Conservation (phyloP, 2,329 filamentous ascomycete genomes). For the Aspergillus tamarii region DNA sequence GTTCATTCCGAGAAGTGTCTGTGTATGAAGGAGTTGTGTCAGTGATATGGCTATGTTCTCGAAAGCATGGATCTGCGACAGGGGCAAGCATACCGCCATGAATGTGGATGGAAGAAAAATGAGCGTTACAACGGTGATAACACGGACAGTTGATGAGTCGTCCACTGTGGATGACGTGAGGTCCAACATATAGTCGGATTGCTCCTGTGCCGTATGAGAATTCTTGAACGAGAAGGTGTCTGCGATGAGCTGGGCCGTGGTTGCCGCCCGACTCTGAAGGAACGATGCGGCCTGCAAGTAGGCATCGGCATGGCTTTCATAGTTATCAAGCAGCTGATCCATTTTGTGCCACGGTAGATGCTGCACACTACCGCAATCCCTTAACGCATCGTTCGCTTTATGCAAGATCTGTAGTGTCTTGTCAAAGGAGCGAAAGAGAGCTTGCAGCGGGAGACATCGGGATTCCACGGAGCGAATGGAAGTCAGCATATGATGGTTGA, state of each 20-base stretch:
- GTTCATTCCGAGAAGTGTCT: slow-evolving; percentile 49
- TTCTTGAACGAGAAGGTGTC: slow-evolving; percentile 28
- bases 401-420: slow-evolving; percentile 17
- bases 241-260: slow-evolving; percentile 24
- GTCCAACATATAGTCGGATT: slow-evolving; percentile 28
- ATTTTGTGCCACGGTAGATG: slow-evolving; percentile 9
- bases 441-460: slow-evolving; percentile 22
- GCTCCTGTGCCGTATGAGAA: slow-evolving; percentile 21
- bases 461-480: slow-evolving; percentile 23
- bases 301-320: slow-evolving; percentile 15
- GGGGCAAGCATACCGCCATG: slow-evolving; percentile 31
- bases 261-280: slow-evolving; percentile 23
- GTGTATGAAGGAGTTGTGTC: background rate
- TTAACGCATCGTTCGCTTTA: slow-evolving; percentile 13
- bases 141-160: slow-evolving; percentile 30
- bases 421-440: slow-evolving; percentile 23
- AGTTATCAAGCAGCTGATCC: slow-evolving; percentile 23
- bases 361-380: slow-evolving; percentile 6
- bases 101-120: slow-evolving; percentile 43
- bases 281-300: slow-evolving; percentile 24
- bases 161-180: slow-evolving; percentile 33
- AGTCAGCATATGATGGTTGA: slow-evolving; percentile 25
- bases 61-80: background rate
- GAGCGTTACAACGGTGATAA: slow-evolving; percentile 34
- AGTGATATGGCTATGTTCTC: background rate